Evolutionary conservation across 2,329 filamentous ascomycete genomes (phyloP).

Genomic region (Pseudogymnoascus sp.): DNA sequence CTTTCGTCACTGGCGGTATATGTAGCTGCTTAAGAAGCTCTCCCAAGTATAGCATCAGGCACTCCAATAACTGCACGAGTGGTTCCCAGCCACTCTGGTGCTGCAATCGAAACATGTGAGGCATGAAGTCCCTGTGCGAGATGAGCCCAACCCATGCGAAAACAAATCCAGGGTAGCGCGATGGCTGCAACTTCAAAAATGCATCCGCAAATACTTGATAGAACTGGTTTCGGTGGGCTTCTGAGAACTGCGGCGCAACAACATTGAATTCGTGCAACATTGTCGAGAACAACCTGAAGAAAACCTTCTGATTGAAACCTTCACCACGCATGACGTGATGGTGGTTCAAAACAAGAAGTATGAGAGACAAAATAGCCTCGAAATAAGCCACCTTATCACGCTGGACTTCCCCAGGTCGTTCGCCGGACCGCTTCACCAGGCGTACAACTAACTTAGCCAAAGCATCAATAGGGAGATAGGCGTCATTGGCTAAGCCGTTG

Average conservation of each 20-base stretch:
- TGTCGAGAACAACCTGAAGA: conserved; percentile 81
- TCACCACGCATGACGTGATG: conserved; percentile 76
- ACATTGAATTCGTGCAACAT: conserved; percentile 66
- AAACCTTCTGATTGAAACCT: conserved; percentile 76
- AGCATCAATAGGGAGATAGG: conserved; percentile 61
- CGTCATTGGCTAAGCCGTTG: conserved; percentile 48
- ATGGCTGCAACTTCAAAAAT: conserved; percentile 66
- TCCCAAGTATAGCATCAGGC: conserved; percentile 64
- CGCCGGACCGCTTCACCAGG: conserved; percentile 63
- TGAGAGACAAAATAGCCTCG: conserved; percentile 67
- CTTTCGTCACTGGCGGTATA: conserved; percentile 61
- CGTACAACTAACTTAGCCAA: conserved; percentile 71
- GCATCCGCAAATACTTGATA: conserved; percentile 62
- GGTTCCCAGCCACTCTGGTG: conserved; percentile 65
- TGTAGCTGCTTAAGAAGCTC: conserved; percentile 69
- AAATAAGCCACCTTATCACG: conserved; percentile 62
- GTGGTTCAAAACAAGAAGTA: conserved; percentile 73
- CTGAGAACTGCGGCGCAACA: conserved; percentile 47
- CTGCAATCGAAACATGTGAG: conserved; percentile 60
- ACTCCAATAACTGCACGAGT: conserved; percentile 65
- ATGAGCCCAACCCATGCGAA: conserved; percentile 80
- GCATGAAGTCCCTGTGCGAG: conserved; percentile 77
- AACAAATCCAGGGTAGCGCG: conserved; percentile 69
- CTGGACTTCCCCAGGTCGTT: conserved; percentile 48
- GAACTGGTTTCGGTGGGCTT: conserved; percentile 61